Evolutionary conservation across 2,329 filamentous ascomycete genomes (phyloP), one percentile per base, ranked within the genome.

Genomic region (Samsoniella hepiali): DNA sequence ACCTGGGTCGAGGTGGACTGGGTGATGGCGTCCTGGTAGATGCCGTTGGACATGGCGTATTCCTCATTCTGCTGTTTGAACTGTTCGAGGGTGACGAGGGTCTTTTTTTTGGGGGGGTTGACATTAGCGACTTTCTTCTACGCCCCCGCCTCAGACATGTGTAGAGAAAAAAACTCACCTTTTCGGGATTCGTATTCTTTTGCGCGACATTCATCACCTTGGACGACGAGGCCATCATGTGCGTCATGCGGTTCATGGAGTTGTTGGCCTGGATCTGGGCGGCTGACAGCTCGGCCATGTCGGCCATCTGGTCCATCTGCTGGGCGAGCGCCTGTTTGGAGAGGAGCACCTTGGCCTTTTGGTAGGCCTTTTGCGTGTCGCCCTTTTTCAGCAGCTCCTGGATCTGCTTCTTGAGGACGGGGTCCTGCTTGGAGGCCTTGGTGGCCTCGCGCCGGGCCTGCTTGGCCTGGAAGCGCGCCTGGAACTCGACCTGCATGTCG

Each of bases 1-100:
- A 93, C 75, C 81, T 91, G 73, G 79, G 89, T 71, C 76, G 91
- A 74, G 1, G 92, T 96, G 44, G 89, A 90, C 65, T 90, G 88
- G 29, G 85, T 87, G 66, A 93, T 94, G 65, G 91, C 91, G 72
- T 93, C 92, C 76, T 94, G 91, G 77, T 95, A 95, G 77, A 93
- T 92, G 68, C 88, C 83, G 74, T 85, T 86, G 72, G 79, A 82
- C 78, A 87, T 84, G 74, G 83, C 82, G 74, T 86, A 86, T 69
- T 87, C 84, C 72, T 87, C 84, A 75, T 86, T 87, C 71, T 87
- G 84, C 66, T 81, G 76, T 73, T 82, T 83, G 79, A 84, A 85
- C 70, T 86, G 82, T 71, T 87, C 84, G 67, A 87, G 80, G 8
- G 84, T 85, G 56, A 83, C 76, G 67, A 87, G 82, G 61, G 84